Conservation (phyloP, 2,329 filamentous ascomycete genomes). For the Xylariales sp. region DNA sequence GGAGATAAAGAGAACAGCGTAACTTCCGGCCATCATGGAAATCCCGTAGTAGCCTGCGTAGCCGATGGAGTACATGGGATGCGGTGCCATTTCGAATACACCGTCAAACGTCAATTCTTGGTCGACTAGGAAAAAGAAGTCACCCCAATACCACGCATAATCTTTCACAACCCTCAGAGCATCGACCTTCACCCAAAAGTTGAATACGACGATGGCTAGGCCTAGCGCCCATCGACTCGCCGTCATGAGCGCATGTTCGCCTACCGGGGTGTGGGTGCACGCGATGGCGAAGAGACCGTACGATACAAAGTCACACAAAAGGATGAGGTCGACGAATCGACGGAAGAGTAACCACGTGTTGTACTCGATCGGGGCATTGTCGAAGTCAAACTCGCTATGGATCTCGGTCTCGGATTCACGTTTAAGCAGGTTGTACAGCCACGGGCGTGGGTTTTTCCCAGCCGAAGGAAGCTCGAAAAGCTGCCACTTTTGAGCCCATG, state of each 20-base stretch:
- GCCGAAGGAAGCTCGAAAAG: constrained; percentile 86
- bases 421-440: constrained; percentile 86
- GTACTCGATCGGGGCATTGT: constrained; percentile 94
- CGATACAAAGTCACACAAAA: constrained; percentile 98
- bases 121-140: constrained; percentile 99
- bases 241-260: constrained; percentile 77
- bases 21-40: constrained; percentile 97
- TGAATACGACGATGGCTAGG: constrained; percentile 86
- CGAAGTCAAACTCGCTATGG: constrained; percentile 91
- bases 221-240: constrained; percentile 82
- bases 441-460: constrained; percentile 85
- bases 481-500: constrained; percentile 86
- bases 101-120: constrained; percentile 98
- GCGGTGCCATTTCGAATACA: constrained; percentile 98
- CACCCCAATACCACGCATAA: constrained; percentile 99
- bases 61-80: constrained; percentile 98
- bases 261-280: constrained; percentile 79
- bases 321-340: constrained; percentile 92
- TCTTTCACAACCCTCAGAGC: constrained; percentile 98
- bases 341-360: constrained; percentile 99
- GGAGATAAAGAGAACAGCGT: constrained; percentile 96
- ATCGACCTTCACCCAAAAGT: constrained; percentile 98
- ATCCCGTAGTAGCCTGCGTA: constrained; percentile 99
- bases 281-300: constrained; percentile 96
- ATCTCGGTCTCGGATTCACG: constrained; percentile 95